Conservation (phyloP, 1,284 basidiomycete genomes). For the Mycosarcoma mackinlayi region DNA sequence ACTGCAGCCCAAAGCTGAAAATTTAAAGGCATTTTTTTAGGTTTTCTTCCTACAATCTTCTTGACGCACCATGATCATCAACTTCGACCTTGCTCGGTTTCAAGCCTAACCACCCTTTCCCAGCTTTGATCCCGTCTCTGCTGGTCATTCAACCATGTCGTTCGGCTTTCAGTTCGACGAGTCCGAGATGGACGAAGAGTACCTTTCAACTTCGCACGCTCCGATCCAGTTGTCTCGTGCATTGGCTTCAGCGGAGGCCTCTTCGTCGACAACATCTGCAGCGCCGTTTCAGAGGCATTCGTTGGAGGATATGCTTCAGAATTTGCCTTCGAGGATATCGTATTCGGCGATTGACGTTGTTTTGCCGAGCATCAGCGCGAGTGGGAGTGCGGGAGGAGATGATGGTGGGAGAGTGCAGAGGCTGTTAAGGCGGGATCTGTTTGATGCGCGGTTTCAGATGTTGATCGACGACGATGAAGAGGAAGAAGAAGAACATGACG, state of each 20-base stretch:
- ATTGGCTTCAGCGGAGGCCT: slow-evolving; percentile 3
- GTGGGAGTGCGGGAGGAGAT: neutral
- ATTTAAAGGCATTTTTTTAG: too few species aligned
- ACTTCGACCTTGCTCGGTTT: too few species aligned
- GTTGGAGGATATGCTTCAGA: slow-evolving; percentile 24
- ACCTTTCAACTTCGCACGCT: slow-evolving; percentile 16
- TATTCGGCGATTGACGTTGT: slow-evolving; percentile 42
- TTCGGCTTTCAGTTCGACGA: slow-evolving; percentile 52
- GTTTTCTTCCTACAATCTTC: too few species aligned
- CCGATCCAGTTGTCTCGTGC: slow-evolving; percentile 5
- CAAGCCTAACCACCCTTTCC: too few species aligned
- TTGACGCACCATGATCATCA: too few species aligned
- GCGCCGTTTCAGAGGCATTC: slow-evolving; percentile 17
- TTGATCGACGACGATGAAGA: slow-evolving; percentile 72
- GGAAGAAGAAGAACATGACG: slow-evolving; percentile 49
- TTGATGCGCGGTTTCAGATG: slow-evolving; percentile 92
- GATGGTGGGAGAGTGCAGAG: slow-evolving; percentile 64
- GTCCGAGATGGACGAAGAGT: slow-evolving; percentile 48
- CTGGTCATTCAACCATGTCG: slow-evolving; percentile 18
- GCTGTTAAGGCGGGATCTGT: slow-evolving; percentile 84
- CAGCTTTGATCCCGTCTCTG: too few species aligned
- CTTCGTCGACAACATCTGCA: slow-evolving; percentile 3
- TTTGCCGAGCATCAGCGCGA: slow-evolving; percentile 4
- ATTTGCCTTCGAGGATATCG: slow-evolving; percentile 47
- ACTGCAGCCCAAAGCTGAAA: too few species aligned